Base-by-base conservation (phyloP, 1,139 yeast species). In the Pichia sp. region DNA sequence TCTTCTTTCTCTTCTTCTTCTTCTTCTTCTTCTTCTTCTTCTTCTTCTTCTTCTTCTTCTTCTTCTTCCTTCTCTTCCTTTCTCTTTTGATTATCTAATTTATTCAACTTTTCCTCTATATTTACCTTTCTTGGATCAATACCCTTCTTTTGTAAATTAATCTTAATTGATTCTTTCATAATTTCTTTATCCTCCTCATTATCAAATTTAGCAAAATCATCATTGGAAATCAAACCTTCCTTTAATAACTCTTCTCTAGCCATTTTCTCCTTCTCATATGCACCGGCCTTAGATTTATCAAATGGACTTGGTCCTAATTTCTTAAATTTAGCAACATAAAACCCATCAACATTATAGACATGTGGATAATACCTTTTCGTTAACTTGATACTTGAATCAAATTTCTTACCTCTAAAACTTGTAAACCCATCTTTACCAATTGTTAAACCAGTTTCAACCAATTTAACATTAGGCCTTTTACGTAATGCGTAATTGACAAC, bases 291-390 rank as follows among this genome's bases (percentile, higher is more conserved):
- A 53, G 90, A 81, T 50, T 80, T 77, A 68, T 85, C 94, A 58
- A 82, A 87, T 44, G 90, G 84, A 53, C 95, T 82, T 51, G 96
- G 74, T 2, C 92, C 95, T 55, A 80, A 82, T 77, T 94, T 94
- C 70, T 87, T 81, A 73, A 94, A 87, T 66, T 92, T 92, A 51
- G 99, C 98, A 52, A 94, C 98, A 66, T 74, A 94, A 75, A 94
- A 94, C 35, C 99, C 99, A 69, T 94, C 99, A 47, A 94, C 98
- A 67, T 94, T 94, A 67, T 92, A 92, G 30, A 96, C 90, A 68
- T 94, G 99, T 48, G 99, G 99, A 66, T 92, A 94, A 68, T 92
- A 94, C 68, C 99, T 81, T 71, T 96, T 82, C 2, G 98, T 89
- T 59, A 90, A 71, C 44, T 79, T 78, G 49, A 92, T 68, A 57